phyloP scores from a whole-genome alignment of 108 stramenopile species.

The Pseudonitzschia delicatissima region DNA sequence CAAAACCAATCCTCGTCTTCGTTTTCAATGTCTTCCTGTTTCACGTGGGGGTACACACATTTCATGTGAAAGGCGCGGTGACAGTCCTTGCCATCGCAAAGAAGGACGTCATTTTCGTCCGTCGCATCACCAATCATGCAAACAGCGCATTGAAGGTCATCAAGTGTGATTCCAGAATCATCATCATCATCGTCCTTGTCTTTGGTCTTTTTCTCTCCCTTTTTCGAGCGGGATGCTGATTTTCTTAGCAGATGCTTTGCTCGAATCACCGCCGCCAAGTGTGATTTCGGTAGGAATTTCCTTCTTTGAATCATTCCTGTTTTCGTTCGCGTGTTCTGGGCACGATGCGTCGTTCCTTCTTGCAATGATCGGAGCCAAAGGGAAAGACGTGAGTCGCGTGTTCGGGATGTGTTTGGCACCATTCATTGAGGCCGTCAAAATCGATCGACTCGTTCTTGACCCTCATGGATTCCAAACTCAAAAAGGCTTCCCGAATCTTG shows the following conservation, averaged over 20 bases:
- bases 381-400: constrained; percentile 31
- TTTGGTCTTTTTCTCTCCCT: constrained; percentile 11
- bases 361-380: constrained; percentile 22
- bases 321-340: constrained; percentile 31
- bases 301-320: background rate
- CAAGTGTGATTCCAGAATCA: constrained; percentile 61
- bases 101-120: constrained; percentile 48
- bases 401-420: constrained; percentile 22
- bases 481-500: constrained; percentile 47
- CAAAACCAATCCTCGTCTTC: constrained; percentile 84
- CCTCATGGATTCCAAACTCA: constrained; percentile 39
- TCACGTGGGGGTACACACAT: constrained; percentile 62
- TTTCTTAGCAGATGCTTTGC: background rate
- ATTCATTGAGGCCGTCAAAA: constrained; percentile 4
- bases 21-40: constrained; percentile 42
- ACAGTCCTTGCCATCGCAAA: constrained; percentile 56
- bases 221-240: background rate
- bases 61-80: constrained; percentile 83
- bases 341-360: constrained; percentile 22
- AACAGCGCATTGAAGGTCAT: constrained; percentile 68
- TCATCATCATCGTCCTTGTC: constrained; percentile 30
- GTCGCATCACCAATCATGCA: constrained; percentile 56
- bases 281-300: constrained; percentile 21
- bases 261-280: background rate
- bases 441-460: constrained; percentile 1